These are phyloP conservation scores for Aspergillus viridinutans DNA, from an alignment of 2,329 filamentous ascomycete genomes.

Conservation along the genomic window DNA sequence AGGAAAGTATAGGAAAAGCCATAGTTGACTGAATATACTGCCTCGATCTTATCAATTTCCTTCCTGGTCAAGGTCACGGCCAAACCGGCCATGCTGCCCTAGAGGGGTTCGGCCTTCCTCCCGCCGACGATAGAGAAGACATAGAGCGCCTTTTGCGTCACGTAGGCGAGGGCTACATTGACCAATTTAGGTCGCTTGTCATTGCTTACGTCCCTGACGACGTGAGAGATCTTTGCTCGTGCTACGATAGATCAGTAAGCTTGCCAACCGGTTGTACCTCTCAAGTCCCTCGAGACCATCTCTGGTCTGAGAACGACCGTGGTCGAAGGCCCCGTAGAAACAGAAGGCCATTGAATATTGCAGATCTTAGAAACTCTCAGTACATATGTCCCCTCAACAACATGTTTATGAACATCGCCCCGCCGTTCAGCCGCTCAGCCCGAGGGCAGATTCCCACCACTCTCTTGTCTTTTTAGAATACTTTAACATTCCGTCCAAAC, in stretches of 20 bases:
- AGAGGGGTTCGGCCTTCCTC: constrained; percentile 48
- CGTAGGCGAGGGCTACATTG: too few relatives aligned
- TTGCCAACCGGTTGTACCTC: constrained; percentile 18
- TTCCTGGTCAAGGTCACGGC: too few relatives aligned
- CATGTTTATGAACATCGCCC: too few relatives aligned
- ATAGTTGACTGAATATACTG: too few relatives aligned
- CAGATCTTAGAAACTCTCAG: too few relatives aligned
- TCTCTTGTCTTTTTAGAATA: not conserved
- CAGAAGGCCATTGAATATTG: too few relatives aligned
- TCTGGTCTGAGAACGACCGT: constrained; percentile 39
- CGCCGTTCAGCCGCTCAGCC: too few relatives aligned
- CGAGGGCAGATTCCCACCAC: not conserved
- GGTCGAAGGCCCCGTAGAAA: not conserved
- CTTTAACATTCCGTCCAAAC: not conserved
- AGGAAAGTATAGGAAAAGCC: too few relatives aligned
- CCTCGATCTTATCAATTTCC: too few relatives aligned
- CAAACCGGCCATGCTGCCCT: constrained; percentile 45
- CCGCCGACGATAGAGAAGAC: constrained; percentile 53
- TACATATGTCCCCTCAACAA: too few relatives aligned
- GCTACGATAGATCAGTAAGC: constrained; percentile 6
- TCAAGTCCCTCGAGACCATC: constrained; percentile 25
- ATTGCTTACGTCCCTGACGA: constrained; percentile 36
- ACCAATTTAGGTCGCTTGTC: too few relatives aligned
- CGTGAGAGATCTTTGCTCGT: constrained; percentile 15
- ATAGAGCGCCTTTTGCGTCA: constrained; percentile 38